Conservation (phyloP, 139 green algal species). For the Coccomyxa sp. region DNA sequence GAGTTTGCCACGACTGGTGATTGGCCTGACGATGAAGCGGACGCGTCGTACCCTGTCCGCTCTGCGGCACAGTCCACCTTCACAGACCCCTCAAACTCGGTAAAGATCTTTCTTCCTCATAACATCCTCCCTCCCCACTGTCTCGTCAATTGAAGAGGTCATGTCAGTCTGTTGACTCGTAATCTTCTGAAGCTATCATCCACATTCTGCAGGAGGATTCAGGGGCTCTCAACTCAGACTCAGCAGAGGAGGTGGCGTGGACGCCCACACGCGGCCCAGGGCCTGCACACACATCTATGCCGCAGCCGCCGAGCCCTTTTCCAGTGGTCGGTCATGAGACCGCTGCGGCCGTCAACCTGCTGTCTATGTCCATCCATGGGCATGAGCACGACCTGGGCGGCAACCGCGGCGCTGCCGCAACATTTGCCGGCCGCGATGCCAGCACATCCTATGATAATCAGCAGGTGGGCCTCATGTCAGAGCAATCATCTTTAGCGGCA, state of each 20-base stretch:
- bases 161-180: too few species aligned
- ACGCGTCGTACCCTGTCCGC: background rate
- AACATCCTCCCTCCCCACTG: too few species aligned
- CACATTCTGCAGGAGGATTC: conserved; percentile 7
- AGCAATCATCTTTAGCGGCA: too few species aligned
- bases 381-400: background rate
- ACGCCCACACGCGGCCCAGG: conserved; percentile 9
- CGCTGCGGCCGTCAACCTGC: conserved; percentile 54
- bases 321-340: conserved; percentile 29
- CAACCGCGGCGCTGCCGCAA: background rate
- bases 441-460: background rate
- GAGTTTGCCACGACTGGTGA: conserved; percentile 32
- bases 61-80: background rate
- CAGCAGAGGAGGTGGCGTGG: conserved; percentile 53
- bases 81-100: too few species aligned
- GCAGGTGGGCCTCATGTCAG: background rate
- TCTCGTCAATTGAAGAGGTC: too few species aligned
- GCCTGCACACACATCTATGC: background rate
- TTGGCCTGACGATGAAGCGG: conserved; percentile 19
- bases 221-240: conserved; percentile 27
- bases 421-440: background rate
- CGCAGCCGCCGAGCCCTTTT: background rate
- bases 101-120: too few species aligned
- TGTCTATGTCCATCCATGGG: conserved; percentile 43
- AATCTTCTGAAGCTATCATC: background rate